These are phyloP conservation scores for Stephanodiscus triporus DNA, from an alignment of 108 stramenopile species.

Conservation along the genomic window DNA sequence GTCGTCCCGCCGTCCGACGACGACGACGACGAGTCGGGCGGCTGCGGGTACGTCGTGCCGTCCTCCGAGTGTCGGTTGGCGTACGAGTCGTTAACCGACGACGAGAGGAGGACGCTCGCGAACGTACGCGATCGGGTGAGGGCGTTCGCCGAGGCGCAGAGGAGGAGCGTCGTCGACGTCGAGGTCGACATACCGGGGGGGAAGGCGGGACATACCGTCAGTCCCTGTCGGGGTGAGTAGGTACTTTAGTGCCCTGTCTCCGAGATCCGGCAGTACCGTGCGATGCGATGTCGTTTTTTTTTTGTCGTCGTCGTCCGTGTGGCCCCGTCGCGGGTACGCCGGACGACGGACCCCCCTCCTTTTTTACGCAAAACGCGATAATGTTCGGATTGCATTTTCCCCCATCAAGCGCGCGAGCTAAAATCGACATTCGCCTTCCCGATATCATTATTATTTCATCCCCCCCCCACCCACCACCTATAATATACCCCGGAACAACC, in stretches of 20 bases:
- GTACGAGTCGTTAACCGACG: slow-evolving; percentile 59
- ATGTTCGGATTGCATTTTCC: no score
- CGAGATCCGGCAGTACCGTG: no score
- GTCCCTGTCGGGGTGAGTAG: slow-evolving; percentile 80
- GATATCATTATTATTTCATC: neutral
- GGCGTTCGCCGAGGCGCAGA: slow-evolving; percentile 92
- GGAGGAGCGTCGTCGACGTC: slow-evolving; percentile 79
- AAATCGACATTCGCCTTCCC: neutral
- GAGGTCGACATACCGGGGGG: slow-evolving; percentile 95
- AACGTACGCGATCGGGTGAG: slow-evolving; percentile 86
- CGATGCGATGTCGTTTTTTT: neutral
- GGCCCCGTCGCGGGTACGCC: no score
- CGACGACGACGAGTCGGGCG: no score
- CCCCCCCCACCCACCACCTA: neutral
- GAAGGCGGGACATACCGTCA: slow-evolving; percentile 94
- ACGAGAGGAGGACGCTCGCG: slow-evolving; percentile 67
- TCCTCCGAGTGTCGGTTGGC: slow-evolving; percentile 65
- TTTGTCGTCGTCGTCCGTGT: neutral
- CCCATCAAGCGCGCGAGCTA: neutral
- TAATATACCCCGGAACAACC: neutral
- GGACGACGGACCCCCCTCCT: no score
- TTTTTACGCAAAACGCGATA: no score
- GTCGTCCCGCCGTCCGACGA: slow-evolving; percentile 54
- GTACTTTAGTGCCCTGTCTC: neutral
- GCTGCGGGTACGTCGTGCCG: slow-evolving; percentile 49